Evolutionary conservation across 106 monocot genomes (phyloP).

Genomic region (Xerophyta viscosa): DNA sequence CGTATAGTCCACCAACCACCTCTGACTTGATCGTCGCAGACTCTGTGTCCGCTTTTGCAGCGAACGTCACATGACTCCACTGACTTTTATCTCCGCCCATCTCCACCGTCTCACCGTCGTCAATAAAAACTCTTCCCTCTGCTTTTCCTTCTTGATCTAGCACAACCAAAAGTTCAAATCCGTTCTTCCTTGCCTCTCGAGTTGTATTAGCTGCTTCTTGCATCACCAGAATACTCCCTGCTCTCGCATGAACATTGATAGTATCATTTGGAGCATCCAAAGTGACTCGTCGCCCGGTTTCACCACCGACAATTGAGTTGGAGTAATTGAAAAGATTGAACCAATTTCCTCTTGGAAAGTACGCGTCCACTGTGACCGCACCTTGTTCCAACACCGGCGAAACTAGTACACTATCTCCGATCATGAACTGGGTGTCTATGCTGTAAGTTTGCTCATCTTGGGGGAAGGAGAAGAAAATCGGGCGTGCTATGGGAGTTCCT

Average conservation of each 20-base stretch:
- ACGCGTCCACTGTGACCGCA: slow-evolving; percentile 29
- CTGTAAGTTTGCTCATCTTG: slow-evolving; percentile 33
- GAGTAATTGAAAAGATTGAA: slow-evolving; percentile 46
- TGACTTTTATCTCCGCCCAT: neutral
- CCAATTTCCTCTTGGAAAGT: slow-evolving; percentile 58
- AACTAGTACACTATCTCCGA: slow-evolving; percentile 40
- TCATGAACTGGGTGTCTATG: slow-evolving; percentile 60
- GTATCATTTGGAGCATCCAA: slow-evolving; percentile 46
- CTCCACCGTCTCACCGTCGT: too few species aligned
- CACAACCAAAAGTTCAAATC: slow-evolving; percentile 40
- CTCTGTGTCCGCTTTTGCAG: too few species aligned
- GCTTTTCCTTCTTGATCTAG: too few species aligned
- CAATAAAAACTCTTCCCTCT: too few species aligned
- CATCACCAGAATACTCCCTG: slow-evolving; percentile 29
- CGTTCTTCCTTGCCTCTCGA: slow-evolving; percentile 6
- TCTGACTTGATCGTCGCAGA: too few species aligned
- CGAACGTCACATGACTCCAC: slow-evolving; percentile 43
- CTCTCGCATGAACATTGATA: slow-evolving; percentile 46
- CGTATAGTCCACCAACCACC: too few species aligned
- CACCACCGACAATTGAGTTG: neutral
- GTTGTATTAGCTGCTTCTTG: slow-evolving; percentile 30
- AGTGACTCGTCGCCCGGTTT: slow-evolving; percentile 19
- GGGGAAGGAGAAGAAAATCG: slow-evolving; percentile 78
- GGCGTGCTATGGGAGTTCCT: slow-evolving; percentile 77
- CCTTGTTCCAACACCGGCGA: slow-evolving; percentile 43